Evolutionary conservation across 2,329 filamentous ascomycete species (phyloP), one percentile per base, ranked within the genome.

Genomic region (Cladosporium sp.): DNA sequence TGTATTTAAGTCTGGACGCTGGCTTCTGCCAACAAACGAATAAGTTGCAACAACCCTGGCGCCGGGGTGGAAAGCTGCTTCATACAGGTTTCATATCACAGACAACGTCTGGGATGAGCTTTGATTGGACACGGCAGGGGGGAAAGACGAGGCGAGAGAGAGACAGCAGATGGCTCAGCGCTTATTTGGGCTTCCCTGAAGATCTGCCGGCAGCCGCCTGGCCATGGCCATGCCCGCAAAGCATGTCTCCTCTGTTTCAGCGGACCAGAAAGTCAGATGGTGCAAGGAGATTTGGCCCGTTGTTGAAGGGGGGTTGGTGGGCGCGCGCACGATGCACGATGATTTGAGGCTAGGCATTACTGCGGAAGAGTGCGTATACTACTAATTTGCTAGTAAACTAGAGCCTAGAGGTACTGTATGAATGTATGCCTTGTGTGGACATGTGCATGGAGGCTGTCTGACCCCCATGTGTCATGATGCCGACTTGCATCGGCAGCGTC

Each of bases 201-300:
- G 43, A 47, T 47, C 43, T 47, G 43, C 43, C 43, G 43, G 43
- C 35, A 39, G 43, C 43, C 43, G 43, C 13, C 32, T 18, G 30
- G 33, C n/a, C 5, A 9, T 13, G 5, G 7, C 12, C 6, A n/a
- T n/a, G n/a, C n/a, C n/a, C n/a, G n/a, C n/a, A n/a, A n/a, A n/a
- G n/a, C n/a, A n/a, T n/a, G n/a, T n/a, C n/a, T n/a, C n/a, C n/a
- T 13, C 33, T 39, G 43, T 39, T 39, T 47, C 43, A 47, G 33
- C 22, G 22, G 25, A 38, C 36, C 35, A 22, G 35, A n/a, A 20
- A 32, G 30, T 19, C 27, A 27, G 25, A n/a, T n/a, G n/a, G n/a
- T n/a, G n/a, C n/a, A n/a, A n/a, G 43, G 43, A 47, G 43, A 47
- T 47, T 47, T 47, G 43, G 35, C 43, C 43, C 22, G 22, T 27